Evolutionary conservation across 768 basidiomycete species (phyloP).

Genomic region (Baorangia bicolor): DNA sequence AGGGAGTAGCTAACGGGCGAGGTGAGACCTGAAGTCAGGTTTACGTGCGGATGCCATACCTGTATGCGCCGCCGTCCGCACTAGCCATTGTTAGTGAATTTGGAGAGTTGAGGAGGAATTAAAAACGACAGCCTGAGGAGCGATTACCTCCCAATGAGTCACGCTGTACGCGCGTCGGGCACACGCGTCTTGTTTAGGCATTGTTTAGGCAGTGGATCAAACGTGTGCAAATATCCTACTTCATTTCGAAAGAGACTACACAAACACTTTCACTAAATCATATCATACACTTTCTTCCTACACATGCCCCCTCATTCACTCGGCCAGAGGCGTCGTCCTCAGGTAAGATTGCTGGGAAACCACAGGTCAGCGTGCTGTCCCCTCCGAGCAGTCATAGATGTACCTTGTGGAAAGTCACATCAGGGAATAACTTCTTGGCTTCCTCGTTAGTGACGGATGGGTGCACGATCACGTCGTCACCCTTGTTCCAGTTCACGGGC

Average conservation of each 20-base stretch:
- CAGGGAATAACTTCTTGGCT: slow-evolving; percentile 88
- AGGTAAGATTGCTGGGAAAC: slow-evolving; percentile 68
- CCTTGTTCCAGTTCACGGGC: slow-evolving; percentile 93
- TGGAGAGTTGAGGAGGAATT: slow-evolving; percentile 16
- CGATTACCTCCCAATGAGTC: slow-evolving; percentile 7
- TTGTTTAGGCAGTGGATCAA: slow-evolving; percentile 20
- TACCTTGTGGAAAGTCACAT: slow-evolving; percentile 78
- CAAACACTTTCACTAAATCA: neutral
- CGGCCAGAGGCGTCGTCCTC: slow-evolving; percentile 65
- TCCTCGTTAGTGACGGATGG: slow-evolving; percentile 81
- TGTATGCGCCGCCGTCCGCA: slow-evolving; percentile 81
- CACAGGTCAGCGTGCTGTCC: neutral
- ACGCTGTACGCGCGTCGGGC: slow-evolving; percentile 27
- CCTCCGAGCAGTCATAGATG: slow-evolving; percentile 6
- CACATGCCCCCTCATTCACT: slow-evolving; percentile 5
- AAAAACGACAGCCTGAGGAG: slow-evolving; percentile 22
- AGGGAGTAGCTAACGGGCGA: slow-evolving; percentile 79
- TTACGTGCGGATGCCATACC: slow-evolving; percentile 38
- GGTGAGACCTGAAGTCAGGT: slow-evolving; percentile 20
- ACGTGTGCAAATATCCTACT: slow-evolving; percentile 17
- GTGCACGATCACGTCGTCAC: slow-evolving; percentile 93
- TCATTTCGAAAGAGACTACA: neutral
- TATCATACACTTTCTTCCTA: neutral
- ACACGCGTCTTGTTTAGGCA: slow-evolving; percentile 30
- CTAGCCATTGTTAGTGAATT: slow-evolving; percentile 59